Evolutionary conservation across 257 asterid species (phyloP).

Genomic region (Knoxia roxburghii): DNA sequence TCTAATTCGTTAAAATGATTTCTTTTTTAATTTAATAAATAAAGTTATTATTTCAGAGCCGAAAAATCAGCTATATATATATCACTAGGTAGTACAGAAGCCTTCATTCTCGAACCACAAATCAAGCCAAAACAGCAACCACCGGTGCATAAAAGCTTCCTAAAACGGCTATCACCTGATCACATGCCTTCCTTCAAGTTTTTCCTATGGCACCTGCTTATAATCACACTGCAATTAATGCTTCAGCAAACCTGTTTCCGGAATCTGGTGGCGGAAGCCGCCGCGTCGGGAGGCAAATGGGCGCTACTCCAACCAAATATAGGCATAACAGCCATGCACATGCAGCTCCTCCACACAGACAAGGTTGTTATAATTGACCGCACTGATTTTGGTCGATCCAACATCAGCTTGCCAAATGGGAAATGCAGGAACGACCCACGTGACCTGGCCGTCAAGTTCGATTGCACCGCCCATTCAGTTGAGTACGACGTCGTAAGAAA

Average conservation of each 20-base stretch:
- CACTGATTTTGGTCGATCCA: slow-evolving; percentile 44
- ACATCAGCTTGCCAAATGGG: slow-evolving; percentile 33
- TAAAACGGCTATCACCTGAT: no score
- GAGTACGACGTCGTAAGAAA: slow-evolving; percentile 38
- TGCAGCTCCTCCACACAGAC: slow-evolving; percentile 51
- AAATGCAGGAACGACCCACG: slow-evolving; percentile 31
- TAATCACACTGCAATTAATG: background rate
- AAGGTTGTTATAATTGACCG: slow-evolving; percentile 45
- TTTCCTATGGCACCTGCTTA: slow-evolving; percentile 17
- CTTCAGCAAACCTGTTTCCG: background rate
- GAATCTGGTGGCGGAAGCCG: slow-evolving; percentile 2
- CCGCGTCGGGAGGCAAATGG: slow-evolving; percentile 40
- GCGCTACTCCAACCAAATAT: slow-evolving; percentile 24
- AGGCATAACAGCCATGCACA: slow-evolving; percentile 57
- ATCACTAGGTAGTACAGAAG: no score
- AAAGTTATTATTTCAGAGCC: no score
- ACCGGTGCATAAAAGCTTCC: no score
- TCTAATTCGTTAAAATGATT: no score
- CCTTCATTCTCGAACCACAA: no score
- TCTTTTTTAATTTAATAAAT: no score
- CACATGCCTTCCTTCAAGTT: no score
- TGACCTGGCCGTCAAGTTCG: slow-evolving; percentile 17
- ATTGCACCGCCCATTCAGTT: slow-evolving; percentile 56
- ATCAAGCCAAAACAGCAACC: no score
- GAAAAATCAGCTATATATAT: no score